Evolutionary conservation across 208 protist genomes (phyloP), one percentile per base, ranked within the genome.

Genomic region (Willaertia magna): DNA sequence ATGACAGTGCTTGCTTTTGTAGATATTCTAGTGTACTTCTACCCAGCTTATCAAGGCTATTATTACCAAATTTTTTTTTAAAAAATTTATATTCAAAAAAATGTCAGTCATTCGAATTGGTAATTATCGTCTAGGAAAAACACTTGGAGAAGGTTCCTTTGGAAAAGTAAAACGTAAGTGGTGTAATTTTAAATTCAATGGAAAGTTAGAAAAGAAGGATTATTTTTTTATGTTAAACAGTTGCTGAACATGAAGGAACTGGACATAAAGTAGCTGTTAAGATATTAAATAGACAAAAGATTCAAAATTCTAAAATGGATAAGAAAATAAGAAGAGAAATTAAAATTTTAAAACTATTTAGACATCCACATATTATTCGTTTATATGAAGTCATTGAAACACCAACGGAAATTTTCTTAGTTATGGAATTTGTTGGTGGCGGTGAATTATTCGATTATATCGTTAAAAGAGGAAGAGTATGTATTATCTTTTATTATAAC

Each of bases 401-500:
- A 14, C 91, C 94, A 18, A 97, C 94, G 2, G 97, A 99, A 90
- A 99, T 99, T 55, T 99, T 98, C 87, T 95, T 99, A 86, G 95
- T 99, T 78, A 99, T 99, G 97, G 97, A 99, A 90, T 98, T 98
- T 87, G 95, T 99, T 0, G 93, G 96, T 46, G 97, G 97, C 74
- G 98, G 98, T 0, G 98, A 99, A 89, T 91, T 99, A 67, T 99
- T 99, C 89, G 97, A 99, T 83, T 99, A 99, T 89, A 99, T 99
- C 88, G 97, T 99, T 0, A 94, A 96, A 51, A 95, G 98, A 87
- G 97, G 97, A 20, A 94, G 91, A 83, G 78, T 83, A 55, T 11
- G 78, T 83, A 55, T 7, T 12, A 76, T 44, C 6, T 43, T 67
- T 67, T 22, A 34, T 18, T 34, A 26, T 67, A n/a, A 67, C 34